These are phyloP conservation scores for Tylopilus intermedius DNA, from an alignment of 768 basidiomycete species.

Conservation along the genomic window DNA sequence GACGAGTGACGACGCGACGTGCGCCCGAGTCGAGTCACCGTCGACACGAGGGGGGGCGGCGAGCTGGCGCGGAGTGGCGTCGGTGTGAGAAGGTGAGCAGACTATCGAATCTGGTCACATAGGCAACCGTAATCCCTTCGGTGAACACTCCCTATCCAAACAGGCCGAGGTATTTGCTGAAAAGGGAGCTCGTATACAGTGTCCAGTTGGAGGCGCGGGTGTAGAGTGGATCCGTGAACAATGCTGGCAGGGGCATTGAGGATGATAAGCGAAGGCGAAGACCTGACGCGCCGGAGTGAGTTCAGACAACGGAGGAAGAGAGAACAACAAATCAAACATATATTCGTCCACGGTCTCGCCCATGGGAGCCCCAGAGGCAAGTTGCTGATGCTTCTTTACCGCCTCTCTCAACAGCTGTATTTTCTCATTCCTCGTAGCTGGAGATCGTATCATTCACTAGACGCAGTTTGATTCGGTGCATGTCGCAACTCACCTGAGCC, in stretches of 20 bases:
- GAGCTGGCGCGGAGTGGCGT: too few species aligned
- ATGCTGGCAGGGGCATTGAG: conserved; percentile 58
- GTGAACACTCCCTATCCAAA: conserved; percentile 92
- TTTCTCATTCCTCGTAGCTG: conserved; percentile 36
- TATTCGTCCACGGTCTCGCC: conserved; percentile 84
- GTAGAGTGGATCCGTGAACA: conserved; percentile 75
- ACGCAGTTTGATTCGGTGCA: background rate
- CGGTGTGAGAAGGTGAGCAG: conserved; percentile 15
- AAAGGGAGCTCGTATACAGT: conserved; percentile 80
- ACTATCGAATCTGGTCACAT: conserved; percentile 78
- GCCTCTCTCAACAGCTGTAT: conserved; percentile 56
- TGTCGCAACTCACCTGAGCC: conserved; percentile 25
- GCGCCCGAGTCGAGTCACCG: too few species aligned
- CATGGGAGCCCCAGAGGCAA: conserved; percentile 59
- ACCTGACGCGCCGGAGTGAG: conserved; percentile 38
- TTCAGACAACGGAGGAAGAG: background rate
- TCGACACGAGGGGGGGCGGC: too few species aligned
- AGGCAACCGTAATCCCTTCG: conserved; percentile 91
- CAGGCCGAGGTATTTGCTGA: conserved; percentile 75
- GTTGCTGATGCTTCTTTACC: conserved; percentile 53
- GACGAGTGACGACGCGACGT: too few species aligned
- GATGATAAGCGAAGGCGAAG: conserved; percentile 61
- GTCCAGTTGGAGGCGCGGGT: conserved; percentile 76
- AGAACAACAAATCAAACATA: conserved; percentile 58
- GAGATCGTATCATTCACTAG: background rate